Evolutionary conservation across 2,329 filamentous ascomycete species (phyloP), one percentile per base, ranked within the genome.

Genomic region (Trematosphaeria pertusa): DNA sequence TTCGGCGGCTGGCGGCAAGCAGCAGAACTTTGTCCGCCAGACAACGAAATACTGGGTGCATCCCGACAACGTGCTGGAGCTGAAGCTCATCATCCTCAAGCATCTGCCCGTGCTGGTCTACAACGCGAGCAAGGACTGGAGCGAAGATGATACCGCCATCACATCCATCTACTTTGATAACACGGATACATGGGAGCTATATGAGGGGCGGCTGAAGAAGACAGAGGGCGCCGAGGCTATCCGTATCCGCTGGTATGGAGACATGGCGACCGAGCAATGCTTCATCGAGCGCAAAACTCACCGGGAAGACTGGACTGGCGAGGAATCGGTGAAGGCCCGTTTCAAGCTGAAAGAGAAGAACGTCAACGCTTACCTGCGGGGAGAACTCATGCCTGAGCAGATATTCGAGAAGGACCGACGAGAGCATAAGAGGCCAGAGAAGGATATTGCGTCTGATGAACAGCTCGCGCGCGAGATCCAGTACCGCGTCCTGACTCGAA

Each of bases 21-120:
- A 99, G 74, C 93, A 92, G 67, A 97, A 88, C 78, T 99, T 99
- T 68, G 86, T 99, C 52, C 89, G 94, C 49, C 90, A 97, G 69
- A 99, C 94, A 0, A 99, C 94, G 22, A 99, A 99, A 74, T 99
- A 99, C 78, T 99, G 94, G 94, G 94, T 99, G 35, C 94, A 99
- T 67, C 90, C 89, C 2, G 94, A 97, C 74, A 99, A 99, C 67
- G 94, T 99, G 61, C 97, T 94, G 4, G 94, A 99, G 76, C 76
- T 99, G 52, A 99, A 99, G 78, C 86, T 99, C 72, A 93, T 99
- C 67, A 92, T 99, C 67, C 80, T 99, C 41, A 97, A 99, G 80
- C 94, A 99, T 77, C 80, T 99, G 53, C 94, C 94, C 0, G 94
- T 99, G 7, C 81, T 99, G 12, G 94, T 99, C 9, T 99, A 97